phyloP scores from a whole-genome alignment of 352 stramenopile species.

The Globisporangium irregulare region DNA sequence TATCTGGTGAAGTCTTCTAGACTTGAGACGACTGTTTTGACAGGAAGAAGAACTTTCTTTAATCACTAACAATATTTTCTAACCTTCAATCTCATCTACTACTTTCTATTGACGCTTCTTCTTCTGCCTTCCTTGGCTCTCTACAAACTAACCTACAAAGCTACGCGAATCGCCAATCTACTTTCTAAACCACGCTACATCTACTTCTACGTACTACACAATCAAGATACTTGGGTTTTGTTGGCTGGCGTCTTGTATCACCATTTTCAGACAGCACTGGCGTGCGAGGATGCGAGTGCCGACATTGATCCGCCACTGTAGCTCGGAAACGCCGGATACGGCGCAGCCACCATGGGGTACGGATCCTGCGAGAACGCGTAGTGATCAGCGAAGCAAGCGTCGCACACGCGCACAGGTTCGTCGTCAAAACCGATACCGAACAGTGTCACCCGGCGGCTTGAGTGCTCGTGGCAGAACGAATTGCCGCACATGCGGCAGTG shows the following conservation, averaged over 20 bases:
- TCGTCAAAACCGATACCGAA: slow-evolving; percentile 80
- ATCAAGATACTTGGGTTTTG: neutral
- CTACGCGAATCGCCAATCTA: neutral
- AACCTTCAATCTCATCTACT: neutral
- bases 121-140: neutral
- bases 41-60: too few relatives aligned
- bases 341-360: slow-evolving; percentile 11
- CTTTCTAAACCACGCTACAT: neutral
- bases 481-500: slow-evolving; percentile 87
- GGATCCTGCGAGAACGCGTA: slow-evolving; percentile 39
- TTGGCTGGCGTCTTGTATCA: neutral
- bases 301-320: slow-evolving; percentile 14
- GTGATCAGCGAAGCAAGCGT: slow-evolving; percentile 82
- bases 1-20: too few relatives aligned
- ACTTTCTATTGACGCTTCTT: neutral
- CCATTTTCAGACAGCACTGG: slow-evolving; percentile 15
- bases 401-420: slow-evolving; percentile 82
- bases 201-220: neutral
- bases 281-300: slow-evolving; percentile 14
- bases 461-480: slow-evolving; percentile 87
- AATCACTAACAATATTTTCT: neutral
- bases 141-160: neutral
- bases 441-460: slow-evolving; percentile 67
- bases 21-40: too few relatives aligned
- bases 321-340: slow-evolving; percentile 13